phyloP scores from a whole-genome alignment of 352 stramenopile genomes.

The Phytopythium litorale region DNA sequence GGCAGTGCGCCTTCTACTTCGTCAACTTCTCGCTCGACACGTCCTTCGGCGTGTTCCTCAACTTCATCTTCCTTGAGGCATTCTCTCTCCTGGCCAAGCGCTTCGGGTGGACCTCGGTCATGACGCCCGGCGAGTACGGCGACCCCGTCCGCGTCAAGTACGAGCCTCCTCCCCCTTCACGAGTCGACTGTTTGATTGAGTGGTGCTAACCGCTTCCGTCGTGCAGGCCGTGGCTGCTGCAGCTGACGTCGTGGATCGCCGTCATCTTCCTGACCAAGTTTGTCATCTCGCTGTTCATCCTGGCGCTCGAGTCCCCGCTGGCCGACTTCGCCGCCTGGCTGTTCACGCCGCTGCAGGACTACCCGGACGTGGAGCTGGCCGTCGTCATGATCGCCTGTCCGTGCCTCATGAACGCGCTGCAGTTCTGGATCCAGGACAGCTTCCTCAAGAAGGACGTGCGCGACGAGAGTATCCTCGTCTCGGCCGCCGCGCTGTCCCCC shows the following conservation, averaged over 20 bases:
- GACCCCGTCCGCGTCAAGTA: conserved; percentile 48
- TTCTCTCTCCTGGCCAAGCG: conserved; percentile 49
- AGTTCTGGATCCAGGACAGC: conserved; percentile 90
- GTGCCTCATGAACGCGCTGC: conserved; percentile 85
- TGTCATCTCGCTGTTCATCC: conserved; percentile 71
- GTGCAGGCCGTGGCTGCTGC: conserved; percentile 55
- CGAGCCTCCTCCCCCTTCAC: not conserved
- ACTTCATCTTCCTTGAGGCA: conserved; percentile 69
- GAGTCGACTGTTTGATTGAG: not conserved
- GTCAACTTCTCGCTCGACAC: conserved; percentile 88
- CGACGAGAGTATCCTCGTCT: conserved; percentile 51
- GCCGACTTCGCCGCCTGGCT: conserved; percentile 52
- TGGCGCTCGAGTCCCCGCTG: conserved; percentile 64
- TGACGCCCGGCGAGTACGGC: conserved; percentile 79
- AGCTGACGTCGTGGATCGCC: conserved; percentile 74
- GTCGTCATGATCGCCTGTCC: conserved; percentile 89
- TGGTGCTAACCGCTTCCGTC: not conserved
- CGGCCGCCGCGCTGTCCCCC: conserved; percentile 22
- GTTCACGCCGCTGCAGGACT: conserved; percentile 60
- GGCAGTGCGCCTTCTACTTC: conserved; percentile 85
- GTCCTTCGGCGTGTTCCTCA: conserved; percentile 80
- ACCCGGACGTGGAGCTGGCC: conserved; percentile 69
- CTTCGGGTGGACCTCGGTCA: conserved; percentile 54
- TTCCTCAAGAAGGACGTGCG: conserved; percentile 86
- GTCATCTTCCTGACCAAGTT: conserved; percentile 82